phyloP scores from a whole-genome alignment of 208 protist species.

The Trypanosoma caninum region DNA sequence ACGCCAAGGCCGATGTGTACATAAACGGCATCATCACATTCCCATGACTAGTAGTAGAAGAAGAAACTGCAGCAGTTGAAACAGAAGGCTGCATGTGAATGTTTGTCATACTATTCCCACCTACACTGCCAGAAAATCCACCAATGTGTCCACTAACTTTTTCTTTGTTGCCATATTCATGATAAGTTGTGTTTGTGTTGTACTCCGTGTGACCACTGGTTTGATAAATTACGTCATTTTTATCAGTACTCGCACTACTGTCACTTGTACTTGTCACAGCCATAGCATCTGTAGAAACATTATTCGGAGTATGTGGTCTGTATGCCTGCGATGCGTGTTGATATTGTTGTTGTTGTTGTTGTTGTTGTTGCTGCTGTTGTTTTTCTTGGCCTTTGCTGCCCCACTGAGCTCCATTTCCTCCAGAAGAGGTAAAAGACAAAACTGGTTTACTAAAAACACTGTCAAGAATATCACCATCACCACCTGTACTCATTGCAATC shows the following conservation, averaged over 20 bases:
- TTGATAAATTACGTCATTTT: not conserved
- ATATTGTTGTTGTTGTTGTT: constrained; percentile 15
- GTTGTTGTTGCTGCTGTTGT: not conserved
- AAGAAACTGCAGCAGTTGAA: not conserved
- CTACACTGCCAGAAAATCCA: too few relatives aligned
- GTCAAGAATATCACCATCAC: constrained; percentile 21
- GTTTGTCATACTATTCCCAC: not conserved
- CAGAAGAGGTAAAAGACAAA: not conserved
- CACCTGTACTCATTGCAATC: not conserved
- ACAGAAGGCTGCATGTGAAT: too few relatives aligned
- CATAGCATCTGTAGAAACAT: not conserved
- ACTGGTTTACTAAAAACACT: constrained; percentile 13
- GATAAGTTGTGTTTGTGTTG: not conserved
- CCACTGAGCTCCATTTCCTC: not conserved
- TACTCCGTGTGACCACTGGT: not conserved
- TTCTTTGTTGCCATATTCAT: too few relatives aligned
- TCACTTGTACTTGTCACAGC: constrained; percentile 1
- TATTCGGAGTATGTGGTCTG: constrained; percentile 22
- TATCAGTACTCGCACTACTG: not conserved
- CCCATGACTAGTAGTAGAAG: not conserved
- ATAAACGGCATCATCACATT: not conserved
- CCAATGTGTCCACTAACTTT: too few relatives aligned
- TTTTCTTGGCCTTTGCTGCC: not conserved
- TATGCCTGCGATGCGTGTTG: not conserved
- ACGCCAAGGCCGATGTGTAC: not conserved